Percentiles rank a stretch among this genome's conserved stretches.
phyloP scores from a whole-genome alignment of 2,329 filamentous ascomycete genomes.

The Lecanoromycetidae sp. region DNA sequence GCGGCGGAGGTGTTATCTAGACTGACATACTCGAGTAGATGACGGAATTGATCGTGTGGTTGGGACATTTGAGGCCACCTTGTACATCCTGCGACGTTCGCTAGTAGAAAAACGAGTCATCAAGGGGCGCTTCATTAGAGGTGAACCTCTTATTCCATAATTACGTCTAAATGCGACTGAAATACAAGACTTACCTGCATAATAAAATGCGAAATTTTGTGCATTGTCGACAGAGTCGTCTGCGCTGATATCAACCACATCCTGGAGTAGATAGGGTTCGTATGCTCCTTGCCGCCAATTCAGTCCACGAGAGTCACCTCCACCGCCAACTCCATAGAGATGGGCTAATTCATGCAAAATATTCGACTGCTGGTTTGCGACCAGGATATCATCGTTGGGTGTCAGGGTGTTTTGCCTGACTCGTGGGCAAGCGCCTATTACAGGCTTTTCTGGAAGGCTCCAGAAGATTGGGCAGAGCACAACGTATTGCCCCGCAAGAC shows the following conservation, averaged over 20 bases:
- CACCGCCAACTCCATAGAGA: not conserved
- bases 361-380: not conserved
- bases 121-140: too few relatives aligned
- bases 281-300: too few relatives aligned
- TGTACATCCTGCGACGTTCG: too few relatives aligned
- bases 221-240: not conserved
- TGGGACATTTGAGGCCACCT: too few relatives aligned
- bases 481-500: not conserved
- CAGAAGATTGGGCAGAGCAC: not conserved
- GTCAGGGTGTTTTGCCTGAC: not conserved
- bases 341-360: not conserved
- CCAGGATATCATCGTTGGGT: not conserved
- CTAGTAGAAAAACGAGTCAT: too few relatives aligned
- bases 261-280: not conserved
- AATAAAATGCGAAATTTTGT: constrained; percentile 3
- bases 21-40: too few relatives aligned
- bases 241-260: not conserved
- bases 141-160: too few relatives aligned
- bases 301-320: not conserved
- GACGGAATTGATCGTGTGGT: too few relatives aligned
- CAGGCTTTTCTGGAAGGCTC: not conserved
- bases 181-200: constrained; percentile 3
- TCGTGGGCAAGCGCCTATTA: not conserved
- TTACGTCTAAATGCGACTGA: too few relatives aligned
- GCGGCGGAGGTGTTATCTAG: too few relatives aligned